Evolutionary conservation across 164 flowering plant genomes (phyloP), one percentile per base, ranked within the genome.

Genomic region (Piper betle): DNA sequence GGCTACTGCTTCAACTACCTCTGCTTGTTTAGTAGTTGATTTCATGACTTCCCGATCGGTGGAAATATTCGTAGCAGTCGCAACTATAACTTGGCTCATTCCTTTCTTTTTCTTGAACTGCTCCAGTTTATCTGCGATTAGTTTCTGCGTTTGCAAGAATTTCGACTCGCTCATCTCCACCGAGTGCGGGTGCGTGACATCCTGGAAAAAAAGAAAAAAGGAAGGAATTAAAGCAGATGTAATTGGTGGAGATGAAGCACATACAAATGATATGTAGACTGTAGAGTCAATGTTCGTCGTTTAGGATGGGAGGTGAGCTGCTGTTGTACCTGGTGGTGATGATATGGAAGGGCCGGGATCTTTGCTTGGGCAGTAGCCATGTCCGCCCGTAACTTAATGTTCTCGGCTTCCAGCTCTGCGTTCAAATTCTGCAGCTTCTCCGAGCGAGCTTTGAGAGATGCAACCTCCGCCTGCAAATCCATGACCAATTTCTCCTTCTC

Each of bases 131-230:
- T 62, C 64, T 48, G 78, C 80, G 63, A 79, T 78, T 60, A 79
- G 75, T 64, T 79, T 78, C 65, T 77, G 86, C 40, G 75, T 71
- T 53, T 80, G 82, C 64, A 74, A 75, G 52, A 83, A 79, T 41
- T 64, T 72, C 18, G 74, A 70, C 53, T 60, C 68, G 66, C 75
- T 68, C 46, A 64, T 42, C 61, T 75, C 78, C 39, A 53, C 68
- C 39, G 43, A 65, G 62, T 19, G 53, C 52, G 81, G 41, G 42
- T 80, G 53, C 52, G 81, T 41, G 42, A 78, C 72, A 68, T 18
- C 52, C 80, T 76, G 50, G 50, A 60, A 66, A 65, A 62, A 54
- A 50, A 15, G 64, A 69, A 46, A 25, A 37, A 18, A 56, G 41
- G 57, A 41, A 9, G 17, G 5, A 17, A 15, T n/a, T 38, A n/a